Base-by-base conservation (phyloP, 129 eudicot species). In the Helichrysum umbraculigerum region DNA sequence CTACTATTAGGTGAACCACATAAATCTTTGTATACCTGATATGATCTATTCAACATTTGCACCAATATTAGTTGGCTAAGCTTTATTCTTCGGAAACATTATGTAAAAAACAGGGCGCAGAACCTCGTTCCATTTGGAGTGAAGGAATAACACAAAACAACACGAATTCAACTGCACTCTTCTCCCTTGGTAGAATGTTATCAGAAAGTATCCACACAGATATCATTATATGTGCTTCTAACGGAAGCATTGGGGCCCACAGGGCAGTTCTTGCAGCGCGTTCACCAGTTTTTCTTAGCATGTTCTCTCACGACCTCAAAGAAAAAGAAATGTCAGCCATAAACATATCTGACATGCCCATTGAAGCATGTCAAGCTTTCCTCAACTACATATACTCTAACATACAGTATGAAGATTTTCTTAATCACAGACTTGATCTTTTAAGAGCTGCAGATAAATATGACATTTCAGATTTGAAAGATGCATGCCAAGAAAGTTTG, bases 271-370 rank as follows among this genome's bases (percentile, higher is more conserved):
- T 95, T 15, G 97, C 97, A 5, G 82, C 96, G 51, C 83, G 95
- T 11, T 95, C 99, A 2, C 95, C 97, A 1, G 99, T 95, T 9
- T 91, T 95, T 78, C 94, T 75, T 56, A 89, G 94, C 94, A 95
- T 95, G 99, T 95, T 95, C 80, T 89, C 91, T 20, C 96, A 91
- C 78, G 86, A 94, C 78, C 94, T 94, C 32, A 88, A 81, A 81
- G 99, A 90, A 77, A 94, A 91, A 76, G 96, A 91, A 77, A 72
- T 84, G 47, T 87, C 99, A 0, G 81, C 87, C n/a, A 74, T 95
- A 30, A 76, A 87, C 83, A 89, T 91, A 44, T 52, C 87, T 5
- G 99, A 95, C 83, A 91, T 95, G 95, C 86, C 97, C 20, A 73
- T 84, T 33, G 92, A 91, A 77, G 76, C 92, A 14, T 91, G 96